Evolutionary conservation across 2,329 filamentous ascomycete species (phyloP).

Genomic region (Phyllosticta citriasiana): DNA sequence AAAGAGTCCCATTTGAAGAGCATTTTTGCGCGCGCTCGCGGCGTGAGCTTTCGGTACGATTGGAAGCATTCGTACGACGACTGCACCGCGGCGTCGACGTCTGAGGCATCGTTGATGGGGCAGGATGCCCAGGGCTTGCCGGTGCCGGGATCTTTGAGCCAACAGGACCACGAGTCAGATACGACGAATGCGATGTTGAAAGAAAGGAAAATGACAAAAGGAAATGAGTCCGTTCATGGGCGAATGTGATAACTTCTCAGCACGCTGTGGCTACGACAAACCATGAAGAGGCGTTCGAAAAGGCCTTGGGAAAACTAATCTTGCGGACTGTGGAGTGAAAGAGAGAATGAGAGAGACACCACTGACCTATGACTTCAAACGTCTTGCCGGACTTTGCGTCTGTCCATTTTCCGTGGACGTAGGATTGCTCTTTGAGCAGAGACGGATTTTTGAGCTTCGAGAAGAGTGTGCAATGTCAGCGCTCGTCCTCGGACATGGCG

Average conservation of each 20-base stretch:
- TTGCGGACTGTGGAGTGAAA: background rate
- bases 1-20: slow-evolving; percentile 56
- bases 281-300: background rate
- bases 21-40: slow-evolving; percentile 51
- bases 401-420: slow-evolving; percentile 46
- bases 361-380: slow-evolving; percentile 45
- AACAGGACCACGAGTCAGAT: background rate
- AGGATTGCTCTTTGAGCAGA: slow-evolving; percentile 45
- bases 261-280: background rate
- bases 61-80: slow-evolving; percentile 52
- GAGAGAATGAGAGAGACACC: background rate
- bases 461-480: background rate
- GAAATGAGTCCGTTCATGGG: background rate
- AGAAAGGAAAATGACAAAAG: background rate
- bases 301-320: background rate
- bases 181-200: background rate
- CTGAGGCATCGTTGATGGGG: slow-evolving; percentile 42
- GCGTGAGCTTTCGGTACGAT: slow-evolving; percentile 49
- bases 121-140: slow-evolving; percentile 40
- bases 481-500: background rate
- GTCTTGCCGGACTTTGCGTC: slow-evolving; percentile 47
- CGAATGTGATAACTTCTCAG: background rate
- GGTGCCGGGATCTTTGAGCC: slow-evolving; percentile 38
- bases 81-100: slow-evolving; percentile 52
- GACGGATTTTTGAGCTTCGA: slow-evolving; percentile 42